These are phyloP conservation scores for Termitomyces sp. DNA, from an alignment of 768 basidiomycete species.

Conservation along the genomic window DNA sequence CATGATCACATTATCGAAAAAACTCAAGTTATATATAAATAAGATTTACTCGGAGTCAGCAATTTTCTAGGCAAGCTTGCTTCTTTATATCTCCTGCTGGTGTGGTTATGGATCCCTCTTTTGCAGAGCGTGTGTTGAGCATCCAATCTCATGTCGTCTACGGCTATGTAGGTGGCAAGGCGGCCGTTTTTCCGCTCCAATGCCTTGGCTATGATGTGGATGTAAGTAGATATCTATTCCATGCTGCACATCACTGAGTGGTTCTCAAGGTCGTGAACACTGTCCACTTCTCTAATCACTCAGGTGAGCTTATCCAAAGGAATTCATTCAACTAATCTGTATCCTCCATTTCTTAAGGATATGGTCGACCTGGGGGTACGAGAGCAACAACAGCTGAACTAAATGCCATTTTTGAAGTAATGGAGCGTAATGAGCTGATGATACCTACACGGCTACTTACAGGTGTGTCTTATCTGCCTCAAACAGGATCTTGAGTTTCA, in stretches of 20 bases:
- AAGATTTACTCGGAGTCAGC: slow-evolving; percentile 4
- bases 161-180: slow-evolving; percentile 90
- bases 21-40: too few relatives aligned
- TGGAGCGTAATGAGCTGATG: slow-evolving; percentile 76
- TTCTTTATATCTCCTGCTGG: background rate
- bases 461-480: slow-evolving; percentile 32
- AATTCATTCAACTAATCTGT: background rate
- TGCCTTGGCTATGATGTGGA: slow-evolving; percentile 95
- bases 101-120: slow-evolving; percentile 4
- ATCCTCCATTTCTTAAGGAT: slow-evolving; percentile 46
- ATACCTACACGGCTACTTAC: slow-evolving; percentile 72
- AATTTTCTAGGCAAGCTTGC: slow-evolving; percentile 9
- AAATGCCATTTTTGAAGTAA: slow-evolving; percentile 60
- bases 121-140: slow-evolving; percentile 63
- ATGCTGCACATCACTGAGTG: slow-evolving; percentile 11
- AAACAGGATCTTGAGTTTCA: background rate
- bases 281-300: slow-evolving; percentile 93
- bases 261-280: slow-evolving; percentile 73
- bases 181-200: slow-evolving; percentile 72
- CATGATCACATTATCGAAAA: background rate
- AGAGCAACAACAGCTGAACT: slow-evolving; percentile 77
- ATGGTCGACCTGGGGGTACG: slow-evolving; percentile 75
- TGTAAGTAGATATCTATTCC: slow-evolving; percentile 38
- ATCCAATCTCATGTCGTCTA: slow-evolving; percentile 92
- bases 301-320: slow-evolving; percentile 43